Conservation (phyloP, 73 alveolate species). For the Tetrahymena thermophila region DNA sequence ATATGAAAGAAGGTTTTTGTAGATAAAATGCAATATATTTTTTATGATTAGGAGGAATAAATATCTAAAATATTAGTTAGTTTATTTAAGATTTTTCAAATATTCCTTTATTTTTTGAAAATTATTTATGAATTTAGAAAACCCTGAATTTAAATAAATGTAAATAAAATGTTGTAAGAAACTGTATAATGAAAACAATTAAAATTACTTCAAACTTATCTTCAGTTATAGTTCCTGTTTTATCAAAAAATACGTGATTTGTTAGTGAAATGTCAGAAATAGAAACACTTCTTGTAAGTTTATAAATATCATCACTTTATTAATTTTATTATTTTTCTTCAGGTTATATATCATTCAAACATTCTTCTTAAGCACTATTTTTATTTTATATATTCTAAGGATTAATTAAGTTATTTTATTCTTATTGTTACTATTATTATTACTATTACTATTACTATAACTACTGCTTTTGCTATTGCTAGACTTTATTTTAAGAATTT, state of each 20-base stretch:
- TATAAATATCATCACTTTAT: background rate
- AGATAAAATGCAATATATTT: too few species aligned
- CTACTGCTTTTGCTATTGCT: background rate
- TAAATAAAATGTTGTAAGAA: too few species aligned
- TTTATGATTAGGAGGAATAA: too few species aligned
- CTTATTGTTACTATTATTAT: background rate
- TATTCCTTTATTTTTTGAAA: too few species aligned
- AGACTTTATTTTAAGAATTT: background rate
- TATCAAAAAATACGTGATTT: slow-evolving; percentile 27
- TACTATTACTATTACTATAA: background rate
- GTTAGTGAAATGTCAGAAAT: slow-evolving; percentile 7
- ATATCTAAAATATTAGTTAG: too few species aligned
- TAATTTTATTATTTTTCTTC: background rate
- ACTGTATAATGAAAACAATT: background rate
- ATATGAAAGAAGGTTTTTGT: too few species aligned
- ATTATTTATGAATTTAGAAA: too few species aligned
- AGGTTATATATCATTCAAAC: background rate
- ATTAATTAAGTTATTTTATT: background rate
- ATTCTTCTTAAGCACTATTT: background rate
- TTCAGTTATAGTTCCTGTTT: slow-evolving; percentile 32
- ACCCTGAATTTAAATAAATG: background rate
- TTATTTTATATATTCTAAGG: background rate
- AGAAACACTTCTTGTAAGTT: background rate
- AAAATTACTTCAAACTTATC: slow-evolving; percentile 5
- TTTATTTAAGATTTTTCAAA: too few species aligned